Percentiles rank a stretch among this genome's conserved stretches.
phyloP scores from a whole-genome alignment of 2,329 filamentous ascomycete genomes.

The Lasiodiplodia sp. region DNA sequence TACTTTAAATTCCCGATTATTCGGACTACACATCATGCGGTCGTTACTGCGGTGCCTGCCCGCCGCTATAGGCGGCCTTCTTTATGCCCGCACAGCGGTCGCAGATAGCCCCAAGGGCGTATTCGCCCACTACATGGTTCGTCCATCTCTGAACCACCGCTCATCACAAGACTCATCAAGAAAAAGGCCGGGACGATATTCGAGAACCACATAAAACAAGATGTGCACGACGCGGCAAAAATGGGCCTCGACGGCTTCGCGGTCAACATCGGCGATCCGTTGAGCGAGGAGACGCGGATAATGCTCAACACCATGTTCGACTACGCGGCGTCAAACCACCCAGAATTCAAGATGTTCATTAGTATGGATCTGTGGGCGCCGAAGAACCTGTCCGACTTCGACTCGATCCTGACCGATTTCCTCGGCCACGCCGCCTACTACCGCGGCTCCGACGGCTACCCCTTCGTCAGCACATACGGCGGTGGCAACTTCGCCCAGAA shows the following conservation, averaged over 20 bases:
- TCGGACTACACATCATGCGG: neutral
- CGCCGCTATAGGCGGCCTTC: neutral
- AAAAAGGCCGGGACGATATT: neutral
- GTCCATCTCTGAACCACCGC: neutral
- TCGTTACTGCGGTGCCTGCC: neutral
- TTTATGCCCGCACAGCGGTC: neutral
- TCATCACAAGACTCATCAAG: neutral
- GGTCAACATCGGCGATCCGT: slow-evolving; percentile 7
- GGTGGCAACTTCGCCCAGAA: neutral
- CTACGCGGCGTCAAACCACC: neutral
- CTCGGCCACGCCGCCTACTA: slow-evolving; percentile 8
- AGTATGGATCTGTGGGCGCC: slow-evolving; percentile 16
- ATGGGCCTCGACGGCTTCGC: slow-evolving; percentile 19
- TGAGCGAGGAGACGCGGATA: neutral
- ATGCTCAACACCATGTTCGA: slow-evolving; percentile 4
- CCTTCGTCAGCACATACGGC: slow-evolving; percentile 7
- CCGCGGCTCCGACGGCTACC: slow-evolving; percentile 1
- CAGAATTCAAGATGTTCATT: slow-evolving; percentile 8
- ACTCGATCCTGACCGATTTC: slow-evolving; percentile 12
- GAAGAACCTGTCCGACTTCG: slow-evolving; percentile 11
- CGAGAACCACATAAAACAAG: slow-evolving; percentile 2
- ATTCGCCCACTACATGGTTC: slow-evolving; percentile 20
- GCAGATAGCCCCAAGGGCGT: neutral
- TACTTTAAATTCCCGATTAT: neutral
- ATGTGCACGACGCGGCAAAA: slow-evolving; percentile 2